Evolutionary conservation across 2,329 filamentous ascomycete species (phyloP).

Genomic region (Leptographium galeiforme): DNA sequence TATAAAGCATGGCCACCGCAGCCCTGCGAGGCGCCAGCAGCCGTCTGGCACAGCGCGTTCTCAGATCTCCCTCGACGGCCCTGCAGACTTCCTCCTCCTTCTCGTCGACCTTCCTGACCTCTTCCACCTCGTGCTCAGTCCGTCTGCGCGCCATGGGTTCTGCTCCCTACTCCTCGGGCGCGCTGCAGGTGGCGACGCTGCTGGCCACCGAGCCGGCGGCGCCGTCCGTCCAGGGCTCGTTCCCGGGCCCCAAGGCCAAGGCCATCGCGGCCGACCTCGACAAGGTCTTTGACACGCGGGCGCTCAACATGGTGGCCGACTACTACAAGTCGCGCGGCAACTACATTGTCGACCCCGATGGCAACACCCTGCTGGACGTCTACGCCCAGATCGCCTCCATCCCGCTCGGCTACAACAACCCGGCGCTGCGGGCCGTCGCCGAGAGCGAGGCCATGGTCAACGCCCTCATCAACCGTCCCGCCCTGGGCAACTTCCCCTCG

Average conservation of each 20-base stretch:
- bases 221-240: slow-evolving; percentile 40
- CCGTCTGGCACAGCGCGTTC: slow-evolving; percentile 1
- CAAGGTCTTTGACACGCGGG: slow-evolving; percentile 73
- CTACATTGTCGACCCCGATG: slow-evolving; percentile 63
- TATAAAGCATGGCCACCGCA: slow-evolving; percentile 9
- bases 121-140: not conserved
- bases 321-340: slow-evolving; percentile 66
- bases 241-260: slow-evolving; percentile 66
- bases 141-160: slow-evolving; percentile 9
- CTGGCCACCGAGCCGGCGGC: slow-evolving; percentile 31
- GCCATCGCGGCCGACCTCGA: slow-evolving; percentile 56
- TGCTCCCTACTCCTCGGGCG: slow-evolving; percentile 5
- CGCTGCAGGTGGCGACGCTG: slow-evolving; percentile 13
- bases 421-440: slow-evolving; percentile 55
- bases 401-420: slow-evolving; percentile 86
- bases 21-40: slow-evolving; percentile 5
- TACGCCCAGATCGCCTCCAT: slow-evolving; percentile 92
- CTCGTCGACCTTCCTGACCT: not conserved
- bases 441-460: slow-evolving; percentile 65
- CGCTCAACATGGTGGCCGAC: slow-evolving; percentile 70
- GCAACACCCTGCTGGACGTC: slow-evolving; percentile 60
- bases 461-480: slow-evolving; percentile 76
- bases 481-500: slow-evolving; percentile 81
- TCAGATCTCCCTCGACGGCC: not conserved
- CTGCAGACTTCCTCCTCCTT: not conserved